Percentiles rank a stretch among this genome's conserved stretches.
Evolutionary conservation across 129 eudicot species (phyloP).

Genomic region (Saussurea involucrata): DNA sequence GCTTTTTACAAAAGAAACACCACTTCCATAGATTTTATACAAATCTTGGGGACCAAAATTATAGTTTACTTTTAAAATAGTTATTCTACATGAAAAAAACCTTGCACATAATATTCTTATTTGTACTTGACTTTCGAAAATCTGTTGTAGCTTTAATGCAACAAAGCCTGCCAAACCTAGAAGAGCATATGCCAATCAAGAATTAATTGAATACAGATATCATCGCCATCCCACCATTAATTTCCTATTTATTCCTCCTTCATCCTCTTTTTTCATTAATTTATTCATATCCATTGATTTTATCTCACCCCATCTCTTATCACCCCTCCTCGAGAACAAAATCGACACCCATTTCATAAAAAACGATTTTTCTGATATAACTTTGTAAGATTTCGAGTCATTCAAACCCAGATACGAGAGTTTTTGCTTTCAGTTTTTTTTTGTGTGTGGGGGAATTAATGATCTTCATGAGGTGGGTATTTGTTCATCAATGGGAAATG

Average conservation of each 20-base stretch:
- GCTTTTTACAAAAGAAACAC: background rate
- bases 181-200: constrained; percentile 10
- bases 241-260: background rate
- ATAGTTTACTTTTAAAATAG: background rate
- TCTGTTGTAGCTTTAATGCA: constrained; percentile 31
- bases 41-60: background rate
- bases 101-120: background rate
- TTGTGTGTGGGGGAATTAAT: constrained; percentile 6
- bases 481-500: constrained; percentile 73
- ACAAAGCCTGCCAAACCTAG: constrained; percentile 33
- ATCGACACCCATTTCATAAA: background rate
- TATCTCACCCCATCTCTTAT: background rate
- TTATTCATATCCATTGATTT: constrained; percentile 4
- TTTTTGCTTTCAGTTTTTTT: background rate
- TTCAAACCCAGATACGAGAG: constrained; percentile 18
- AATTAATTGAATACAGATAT: constrained; percentile 27
- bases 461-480: constrained; percentile 43
- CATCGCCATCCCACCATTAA: constrained; percentile 18
- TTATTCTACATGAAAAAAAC: background rate
- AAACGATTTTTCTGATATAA: background rate
- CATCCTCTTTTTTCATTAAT: background rate
- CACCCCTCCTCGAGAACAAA: background rate
- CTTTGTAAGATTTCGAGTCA: constrained; percentile 9
- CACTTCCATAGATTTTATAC: background rate
- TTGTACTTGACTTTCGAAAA: constrained; percentile 1